Conservation (phyloP, 306 rosid genomes). For the Abrus pulchellus region DNA sequence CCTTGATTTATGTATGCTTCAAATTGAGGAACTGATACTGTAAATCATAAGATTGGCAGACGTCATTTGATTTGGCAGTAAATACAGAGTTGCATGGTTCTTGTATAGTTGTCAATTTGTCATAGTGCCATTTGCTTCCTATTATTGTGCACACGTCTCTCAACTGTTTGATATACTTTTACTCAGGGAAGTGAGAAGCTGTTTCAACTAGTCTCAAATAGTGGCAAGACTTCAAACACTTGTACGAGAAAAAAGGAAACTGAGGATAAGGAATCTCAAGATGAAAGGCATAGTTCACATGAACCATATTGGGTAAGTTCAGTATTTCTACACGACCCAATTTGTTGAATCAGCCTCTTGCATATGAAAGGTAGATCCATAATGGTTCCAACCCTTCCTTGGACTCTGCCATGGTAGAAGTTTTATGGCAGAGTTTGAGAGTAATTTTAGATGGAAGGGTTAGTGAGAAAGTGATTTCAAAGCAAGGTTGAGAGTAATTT, state of each 20-base stretch:
- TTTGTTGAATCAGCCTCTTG: no score
- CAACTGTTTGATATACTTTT: slow-evolving; percentile 28
- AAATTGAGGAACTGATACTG: slow-evolving; percentile 9
- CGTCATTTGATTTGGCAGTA: slow-evolving; percentile 20
- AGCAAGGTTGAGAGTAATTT: slow-evolving; percentile 13
- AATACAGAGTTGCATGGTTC: slow-evolving; percentile 14
- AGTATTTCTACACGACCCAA: neutral
- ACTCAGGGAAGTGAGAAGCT: slow-evolving; percentile 92
- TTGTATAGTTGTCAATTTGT: slow-evolving; percentile 17
- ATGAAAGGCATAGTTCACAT: slow-evolving; percentile 40
- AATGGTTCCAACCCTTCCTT: no score
- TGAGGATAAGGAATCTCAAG: slow-evolving; percentile 44
- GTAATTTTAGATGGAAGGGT: no score
- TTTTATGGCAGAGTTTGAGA: no score
- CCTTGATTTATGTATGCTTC: neutral
- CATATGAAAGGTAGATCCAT: no score
- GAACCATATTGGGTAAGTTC: slow-evolving; percentile 64
- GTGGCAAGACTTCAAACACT: slow-evolving; percentile 48
- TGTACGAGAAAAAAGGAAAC: slow-evolving; percentile 36
- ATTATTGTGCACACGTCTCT: slow-evolving; percentile 20
- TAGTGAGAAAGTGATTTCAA: neutral
- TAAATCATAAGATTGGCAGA: slow-evolving; percentile 3
- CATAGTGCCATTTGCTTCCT: neutral
- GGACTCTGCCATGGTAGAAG: no score
- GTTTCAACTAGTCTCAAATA: slow-evolving; percentile 74